phyloP scores from a whole-genome alignment of 1,284 basidiomycete genomes.

The Termitomyces sp. region DNA sequence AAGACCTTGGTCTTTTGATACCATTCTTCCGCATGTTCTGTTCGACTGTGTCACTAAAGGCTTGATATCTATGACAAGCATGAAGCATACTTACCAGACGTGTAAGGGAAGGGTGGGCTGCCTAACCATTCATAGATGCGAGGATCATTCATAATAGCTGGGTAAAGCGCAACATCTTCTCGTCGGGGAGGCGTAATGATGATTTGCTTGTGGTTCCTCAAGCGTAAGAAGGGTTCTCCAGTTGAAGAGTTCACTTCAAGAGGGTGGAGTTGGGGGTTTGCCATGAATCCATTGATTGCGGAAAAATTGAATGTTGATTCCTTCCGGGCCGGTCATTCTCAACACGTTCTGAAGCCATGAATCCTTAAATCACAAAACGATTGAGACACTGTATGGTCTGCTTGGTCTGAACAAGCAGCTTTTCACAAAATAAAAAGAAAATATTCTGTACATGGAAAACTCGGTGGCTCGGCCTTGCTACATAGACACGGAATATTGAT shows the following conservation, averaged over 20 bases:
- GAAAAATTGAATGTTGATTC: too few relatives aligned
- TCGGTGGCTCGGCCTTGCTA: background rate
- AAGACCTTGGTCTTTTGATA: slow-evolving; percentile 7
- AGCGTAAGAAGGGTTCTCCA: slow-evolving; percentile 48
- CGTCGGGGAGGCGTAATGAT: slow-evolving; percentile 55
- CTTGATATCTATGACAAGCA: slow-evolving; percentile 28
- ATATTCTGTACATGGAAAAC: background rate
- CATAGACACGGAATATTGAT: background rate
- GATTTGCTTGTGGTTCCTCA: slow-evolving; percentile 46
- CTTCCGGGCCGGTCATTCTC: background rate
- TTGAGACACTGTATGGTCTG: too few relatives aligned
- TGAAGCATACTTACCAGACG: slow-evolving; percentile 5
- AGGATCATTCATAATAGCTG: slow-evolving; percentile 46
- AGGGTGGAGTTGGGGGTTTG: slow-evolving; percentile 31
- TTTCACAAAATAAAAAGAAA: too few relatives aligned
- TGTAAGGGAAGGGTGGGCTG: slow-evolving; percentile 49
- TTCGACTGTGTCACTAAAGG: background rate
- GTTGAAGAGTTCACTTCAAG: slow-evolving; percentile 41
- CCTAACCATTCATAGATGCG: slow-evolving; percentile 41
- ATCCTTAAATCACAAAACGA: too few relatives aligned
- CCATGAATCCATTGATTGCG: too few relatives aligned
- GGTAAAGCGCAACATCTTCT: slow-evolving; percentile 35
- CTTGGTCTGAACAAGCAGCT: too few relatives aligned
- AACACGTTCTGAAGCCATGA: too few relatives aligned
- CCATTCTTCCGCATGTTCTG: slow-evolving; percentile 34